These are phyloP conservation scores for Neoboletus subvelutipes DNA, from an alignment of 768 basidiomycete species.

Conservation along the genomic window DNA sequence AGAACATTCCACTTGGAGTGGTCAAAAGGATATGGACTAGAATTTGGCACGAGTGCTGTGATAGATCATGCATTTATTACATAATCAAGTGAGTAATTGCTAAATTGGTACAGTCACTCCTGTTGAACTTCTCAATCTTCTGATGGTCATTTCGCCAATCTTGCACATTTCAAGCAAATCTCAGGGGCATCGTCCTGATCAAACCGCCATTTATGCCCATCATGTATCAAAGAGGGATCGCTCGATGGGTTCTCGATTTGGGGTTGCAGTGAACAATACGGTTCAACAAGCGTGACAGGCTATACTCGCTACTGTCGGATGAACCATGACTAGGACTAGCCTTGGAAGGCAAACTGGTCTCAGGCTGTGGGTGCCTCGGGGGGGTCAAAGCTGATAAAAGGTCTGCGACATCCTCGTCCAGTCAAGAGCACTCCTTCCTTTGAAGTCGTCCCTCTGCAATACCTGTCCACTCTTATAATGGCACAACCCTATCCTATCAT, in stretches of 20 bases:
- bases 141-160: neutral
- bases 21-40: too few species aligned
- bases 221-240: too few species aligned
- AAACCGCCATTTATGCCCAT: too few species aligned
- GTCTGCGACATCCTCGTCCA: neutral
- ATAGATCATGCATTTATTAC: neutral
- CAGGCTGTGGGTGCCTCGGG: neutral
- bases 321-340: too few species aligned
- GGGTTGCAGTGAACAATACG: neutral
- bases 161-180: too few species aligned
- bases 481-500: slow-evolving; percentile 11
- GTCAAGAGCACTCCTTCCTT: neutral
- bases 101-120: too few species aligned
- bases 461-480: slow-evolving; percentile 5
- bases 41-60: neutral
- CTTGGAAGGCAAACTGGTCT: neutral
- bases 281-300: too few species aligned
- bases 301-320: neutral
- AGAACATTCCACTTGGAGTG: too few species aligned
- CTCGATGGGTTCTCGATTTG: too few species aligned
- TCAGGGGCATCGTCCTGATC: neutral
- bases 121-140: too few species aligned
- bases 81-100: too few species aligned
- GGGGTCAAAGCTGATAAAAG: slow-evolving; percentile 1
- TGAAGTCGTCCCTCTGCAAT: neutral